Percentiles rank a stretch among this genome's conserved stretches.
phyloP scores from a whole-genome alignment of 2,329 filamentous ascomycete species.

The Knoxdaviesia proteae region DNA sequence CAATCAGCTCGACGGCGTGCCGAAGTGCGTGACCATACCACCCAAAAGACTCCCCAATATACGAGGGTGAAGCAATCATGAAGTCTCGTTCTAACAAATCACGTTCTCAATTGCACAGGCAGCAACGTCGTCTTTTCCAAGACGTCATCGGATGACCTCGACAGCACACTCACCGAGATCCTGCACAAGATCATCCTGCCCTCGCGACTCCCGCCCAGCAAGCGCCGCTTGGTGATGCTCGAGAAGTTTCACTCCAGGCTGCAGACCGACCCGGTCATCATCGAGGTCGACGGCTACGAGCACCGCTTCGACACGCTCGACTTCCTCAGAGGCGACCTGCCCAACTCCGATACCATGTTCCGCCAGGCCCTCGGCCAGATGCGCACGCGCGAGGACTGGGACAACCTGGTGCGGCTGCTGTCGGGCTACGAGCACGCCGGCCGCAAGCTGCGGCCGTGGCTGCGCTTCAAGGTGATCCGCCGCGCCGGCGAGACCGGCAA shows the following conservation, averaged over 20 bases:
- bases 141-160: slow-evolving; percentile 31
- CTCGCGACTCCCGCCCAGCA: slow-evolving; percentile 29
- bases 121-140: slow-evolving; percentile 23
- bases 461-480: slow-evolving; percentile 20
- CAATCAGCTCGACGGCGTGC: too few species aligned
- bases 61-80: too few species aligned
- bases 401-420: slow-evolving; percentile 29
- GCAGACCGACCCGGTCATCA: slow-evolving; percentile 30
- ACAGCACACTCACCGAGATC: slow-evolving; percentile 28
- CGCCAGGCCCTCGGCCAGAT: slow-evolving; percentile 21
- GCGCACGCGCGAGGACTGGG: slow-evolving; percentile 26
- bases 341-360: slow-evolving; percentile 19
- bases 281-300: slow-evolving; percentile 36
- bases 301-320: slow-evolving; percentile 28
- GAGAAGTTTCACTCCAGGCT: slow-evolving; percentile 24
- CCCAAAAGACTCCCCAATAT: too few species aligned
- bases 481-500: slow-evolving; percentile 18
- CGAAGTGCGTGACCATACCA: too few species aligned
- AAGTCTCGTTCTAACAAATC: too few species aligned
- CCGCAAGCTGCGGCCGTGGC: slow-evolving; percentile 13
- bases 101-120: not conserved
- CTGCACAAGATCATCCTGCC: slow-evolving; percentile 40
- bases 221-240: slow-evolving; percentile 32
- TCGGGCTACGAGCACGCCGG: slow-evolving; percentile 25
- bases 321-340: slow-evolving; percentile 17